Percentiles rank a stretch among this genome's conserved stretches.
These are phyloP conservation scores for Crotalaria pallida DNA, from an alignment of 306 rosid species.

Conservation along the genomic window DNA sequence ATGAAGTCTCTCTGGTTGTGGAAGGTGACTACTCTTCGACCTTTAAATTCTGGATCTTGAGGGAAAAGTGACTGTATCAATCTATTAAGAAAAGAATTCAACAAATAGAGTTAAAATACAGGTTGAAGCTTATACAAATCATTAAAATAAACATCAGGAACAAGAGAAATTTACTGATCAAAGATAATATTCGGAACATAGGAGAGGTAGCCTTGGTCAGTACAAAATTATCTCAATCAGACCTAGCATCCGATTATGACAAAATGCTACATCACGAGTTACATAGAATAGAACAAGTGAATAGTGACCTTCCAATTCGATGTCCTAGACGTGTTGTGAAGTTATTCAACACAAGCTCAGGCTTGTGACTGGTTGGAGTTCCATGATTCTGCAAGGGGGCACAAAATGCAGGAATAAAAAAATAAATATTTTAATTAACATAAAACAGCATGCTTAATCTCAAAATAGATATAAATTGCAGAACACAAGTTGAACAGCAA, in stretches of 20 bases:
- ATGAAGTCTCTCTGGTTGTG: constrained; percentile 95
- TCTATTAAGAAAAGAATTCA: constrained; percentile 34
- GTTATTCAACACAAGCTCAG: constrained; percentile 82
- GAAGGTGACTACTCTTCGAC: constrained; percentile 86
- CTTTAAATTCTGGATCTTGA: constrained; percentile 82
- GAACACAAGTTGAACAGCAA: neutral
- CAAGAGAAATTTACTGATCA: neutral
- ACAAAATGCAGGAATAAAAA: constrained; percentile 5
- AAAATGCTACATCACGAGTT: neutral
- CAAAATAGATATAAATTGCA: neutral
- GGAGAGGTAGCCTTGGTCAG: neutral
- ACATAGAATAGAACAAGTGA: neutral
- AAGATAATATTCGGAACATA: neutral
- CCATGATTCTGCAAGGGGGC: constrained; percentile 73
- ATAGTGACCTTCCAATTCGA: constrained; percentile 79
- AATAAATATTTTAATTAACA: neutral
- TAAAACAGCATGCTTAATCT: neutral
- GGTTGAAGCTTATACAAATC: constrained; percentile 10
- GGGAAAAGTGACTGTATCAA: constrained; percentile 81
- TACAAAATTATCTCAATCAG: neutral
- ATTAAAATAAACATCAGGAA: neutral
- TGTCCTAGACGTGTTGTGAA: constrained; percentile 82
- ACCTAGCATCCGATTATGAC: neutral
- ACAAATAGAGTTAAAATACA: constrained; percentile 5
- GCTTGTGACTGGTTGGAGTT: constrained; percentile 78